phyloP scores from a whole-genome alignment of 2,329 filamentous ascomycete genomes.

The Didymella arachidicola region DNA sequence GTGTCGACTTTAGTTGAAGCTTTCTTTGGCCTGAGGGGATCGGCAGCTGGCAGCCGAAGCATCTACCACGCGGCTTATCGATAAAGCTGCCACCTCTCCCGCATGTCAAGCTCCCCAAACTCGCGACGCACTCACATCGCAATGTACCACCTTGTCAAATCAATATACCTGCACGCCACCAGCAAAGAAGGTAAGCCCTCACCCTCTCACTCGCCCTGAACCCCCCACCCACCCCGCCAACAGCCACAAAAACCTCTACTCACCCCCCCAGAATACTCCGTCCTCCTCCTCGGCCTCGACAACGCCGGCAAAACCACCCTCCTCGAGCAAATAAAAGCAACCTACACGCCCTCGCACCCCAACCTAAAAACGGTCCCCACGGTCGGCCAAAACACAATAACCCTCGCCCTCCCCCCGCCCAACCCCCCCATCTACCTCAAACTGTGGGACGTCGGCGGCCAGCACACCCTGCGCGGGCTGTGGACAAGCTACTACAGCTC shows the following conservation, averaged over 20 bases:
- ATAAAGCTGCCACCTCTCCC: constrained; percentile 14
- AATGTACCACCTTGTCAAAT: constrained; percentile 98
- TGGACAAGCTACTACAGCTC: constrained; percentile 96
- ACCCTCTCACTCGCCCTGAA: neutral
- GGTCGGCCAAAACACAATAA: constrained; percentile 95
- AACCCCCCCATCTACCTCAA: constrained; percentile 92
- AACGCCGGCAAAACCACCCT: constrained; percentile 99
- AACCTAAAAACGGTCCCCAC: constrained; percentile 88
- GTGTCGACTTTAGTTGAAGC: too few species aligned
- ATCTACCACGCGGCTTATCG: constrained; percentile 12
- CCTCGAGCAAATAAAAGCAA: constrained; percentile 92
- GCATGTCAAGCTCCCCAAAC: constrained; percentile 12
- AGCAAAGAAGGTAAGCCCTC: constrained; percentile 82
- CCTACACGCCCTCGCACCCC: constrained; percentile 76
- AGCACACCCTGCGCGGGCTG: constrained; percentile 84
- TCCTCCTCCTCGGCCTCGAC: constrained; percentile 95
- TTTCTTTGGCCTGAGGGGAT: neutral
- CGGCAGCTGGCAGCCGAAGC: constrained; percentile 4
- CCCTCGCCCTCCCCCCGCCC: constrained; percentile 71
- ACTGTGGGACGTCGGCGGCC: constrained; percentile 97
- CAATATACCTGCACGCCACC: constrained; percentile 91
- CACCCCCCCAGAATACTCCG: constrained; percentile 79
- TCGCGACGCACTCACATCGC: neutral
- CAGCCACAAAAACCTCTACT: constrained; percentile 5
- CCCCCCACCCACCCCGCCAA: neutral